phyloP scores from a whole-genome alignment of 2,329 filamentous ascomycete genomes.

The Decorospora gaudefroyi region DNA sequence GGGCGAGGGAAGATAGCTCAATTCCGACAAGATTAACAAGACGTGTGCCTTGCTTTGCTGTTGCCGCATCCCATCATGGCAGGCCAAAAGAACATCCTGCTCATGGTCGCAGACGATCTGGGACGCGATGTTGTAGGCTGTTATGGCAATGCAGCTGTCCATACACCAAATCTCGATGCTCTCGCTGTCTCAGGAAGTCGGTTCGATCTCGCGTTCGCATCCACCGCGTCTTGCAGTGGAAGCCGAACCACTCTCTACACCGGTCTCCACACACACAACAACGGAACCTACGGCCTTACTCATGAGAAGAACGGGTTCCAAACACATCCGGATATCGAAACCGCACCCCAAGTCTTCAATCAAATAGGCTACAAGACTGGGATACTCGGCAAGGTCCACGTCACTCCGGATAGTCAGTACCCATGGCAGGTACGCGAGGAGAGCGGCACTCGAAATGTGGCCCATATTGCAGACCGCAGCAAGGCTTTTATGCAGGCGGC shows the following conservation, averaged over 20 bases:
- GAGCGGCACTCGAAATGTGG: not conserved
- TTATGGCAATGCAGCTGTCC: not conserved
- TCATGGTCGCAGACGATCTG: not conserved
- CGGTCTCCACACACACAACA: not conserved
- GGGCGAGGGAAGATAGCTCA: too few relatives aligned
- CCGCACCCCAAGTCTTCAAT: not conserved
- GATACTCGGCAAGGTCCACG: not conserved
- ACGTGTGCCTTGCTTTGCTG: too few relatives aligned
- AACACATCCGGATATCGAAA: not conserved
- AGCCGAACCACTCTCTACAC: not conserved
- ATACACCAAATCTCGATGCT: not conserved
- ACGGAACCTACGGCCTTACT: not conserved
- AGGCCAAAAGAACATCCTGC: not conserved
- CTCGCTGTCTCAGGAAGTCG: not conserved
- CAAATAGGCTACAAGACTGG: not conserved
- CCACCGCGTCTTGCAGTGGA: not conserved
- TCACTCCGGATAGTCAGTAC: not conserved
- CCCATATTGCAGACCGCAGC: not conserved
- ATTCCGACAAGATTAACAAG: too few relatives aligned
- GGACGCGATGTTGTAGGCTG: not conserved
- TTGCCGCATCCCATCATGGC: too few relatives aligned
- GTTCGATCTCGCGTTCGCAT: not conserved
- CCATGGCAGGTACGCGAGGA: not conserved
- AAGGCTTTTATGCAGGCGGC: not conserved
- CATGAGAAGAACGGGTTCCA: not conserved